These are phyloP conservation scores for Aspergillus indologenus DNA, from an alignment of 495 filamentous ascomycete species.

Conservation along the genomic window DNA sequence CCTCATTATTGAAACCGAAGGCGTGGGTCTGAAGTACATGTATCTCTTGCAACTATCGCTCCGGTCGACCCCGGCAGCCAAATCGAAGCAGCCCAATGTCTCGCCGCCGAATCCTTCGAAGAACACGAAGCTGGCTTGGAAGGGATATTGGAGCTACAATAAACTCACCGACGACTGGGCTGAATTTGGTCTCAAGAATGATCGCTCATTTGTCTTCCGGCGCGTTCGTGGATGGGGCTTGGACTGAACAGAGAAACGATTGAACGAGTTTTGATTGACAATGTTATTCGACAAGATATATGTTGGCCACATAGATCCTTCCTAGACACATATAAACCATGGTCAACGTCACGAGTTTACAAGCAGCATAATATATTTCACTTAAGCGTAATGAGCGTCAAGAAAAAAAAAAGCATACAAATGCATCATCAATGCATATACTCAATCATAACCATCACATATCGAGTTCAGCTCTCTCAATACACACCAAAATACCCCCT, in stretches of 20 bases:
- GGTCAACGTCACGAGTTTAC: background rate
- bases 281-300: background rate
- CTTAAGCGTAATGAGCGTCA: too few species aligned
- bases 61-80: constrained; percentile 52
- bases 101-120: constrained; percentile 38
- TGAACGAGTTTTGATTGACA: background rate
- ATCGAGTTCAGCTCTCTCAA: too few species aligned
- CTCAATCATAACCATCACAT: too few species aligned
- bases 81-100: constrained; percentile 28
- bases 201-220: constrained; percentile 83
- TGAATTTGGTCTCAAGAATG: constrained; percentile 78
- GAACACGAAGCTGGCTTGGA: constrained; percentile 86
- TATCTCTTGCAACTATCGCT: constrained; percentile 76
- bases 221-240: constrained; percentile 60
- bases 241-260: constrained; percentile 14
- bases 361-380: background rate
- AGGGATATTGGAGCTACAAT: constrained; percentile 90
- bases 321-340: background rate
- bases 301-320: background rate
- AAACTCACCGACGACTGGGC: constrained; percentile 85
- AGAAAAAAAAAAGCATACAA: too few species aligned
- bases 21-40: constrained; percentile 68
- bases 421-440: too few species aligned
- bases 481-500: too few species aligned
- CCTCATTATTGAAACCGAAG: constrained; percentile 83